These are phyloP conservation scores for Saturnispora halmiae DNA, from an alignment of 805 yeast genomes.

Conservation along the genomic window DNA sequence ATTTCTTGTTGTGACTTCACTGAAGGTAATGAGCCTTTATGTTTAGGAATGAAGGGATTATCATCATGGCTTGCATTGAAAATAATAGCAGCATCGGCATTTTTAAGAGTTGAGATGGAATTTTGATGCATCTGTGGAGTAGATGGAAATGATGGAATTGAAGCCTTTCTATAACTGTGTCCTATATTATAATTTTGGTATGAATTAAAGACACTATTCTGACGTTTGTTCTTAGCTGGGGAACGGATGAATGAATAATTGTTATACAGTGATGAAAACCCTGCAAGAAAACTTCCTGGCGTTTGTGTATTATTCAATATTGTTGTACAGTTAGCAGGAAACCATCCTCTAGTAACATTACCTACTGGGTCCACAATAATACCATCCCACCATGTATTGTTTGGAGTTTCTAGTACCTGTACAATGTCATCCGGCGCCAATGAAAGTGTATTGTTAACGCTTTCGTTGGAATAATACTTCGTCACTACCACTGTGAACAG, in stretches of 20 bases:
- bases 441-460: conserved; percentile 39
- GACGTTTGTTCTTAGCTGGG: conserved; percentile 1
- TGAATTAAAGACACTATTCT: neutral
- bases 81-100: neutral
- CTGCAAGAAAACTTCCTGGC: too few species aligned
- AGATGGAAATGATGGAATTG: neutral
- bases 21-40: conserved; percentile 7
- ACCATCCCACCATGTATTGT: conserved; percentile 88
- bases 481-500: conserved; percentile 43
- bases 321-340: conserved; percentile 42
- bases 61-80: conserved; percentile 6
- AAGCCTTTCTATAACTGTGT: neutral
- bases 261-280: too few species aligned
- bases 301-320: too few species aligned
- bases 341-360: conserved; percentile 66
- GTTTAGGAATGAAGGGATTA: conserved; percentile 6
- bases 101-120: conserved; percentile 5
- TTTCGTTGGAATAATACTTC: conserved; percentile 46
- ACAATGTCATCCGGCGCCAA: conserved; percentile 59
- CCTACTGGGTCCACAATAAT: conserved; percentile 34
- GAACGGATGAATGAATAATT: too few species aligned
- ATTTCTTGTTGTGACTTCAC: neutral
- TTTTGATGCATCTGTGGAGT: neutral
- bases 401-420: conserved; percentile 55
- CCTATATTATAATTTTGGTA: neutral